Percentiles rank a stretch among this genome's conserved stretches.
phyloP scores from a whole-genome alignment of 495 filamentous ascomycete species.

The Bacidia gigantensis region DNA sequence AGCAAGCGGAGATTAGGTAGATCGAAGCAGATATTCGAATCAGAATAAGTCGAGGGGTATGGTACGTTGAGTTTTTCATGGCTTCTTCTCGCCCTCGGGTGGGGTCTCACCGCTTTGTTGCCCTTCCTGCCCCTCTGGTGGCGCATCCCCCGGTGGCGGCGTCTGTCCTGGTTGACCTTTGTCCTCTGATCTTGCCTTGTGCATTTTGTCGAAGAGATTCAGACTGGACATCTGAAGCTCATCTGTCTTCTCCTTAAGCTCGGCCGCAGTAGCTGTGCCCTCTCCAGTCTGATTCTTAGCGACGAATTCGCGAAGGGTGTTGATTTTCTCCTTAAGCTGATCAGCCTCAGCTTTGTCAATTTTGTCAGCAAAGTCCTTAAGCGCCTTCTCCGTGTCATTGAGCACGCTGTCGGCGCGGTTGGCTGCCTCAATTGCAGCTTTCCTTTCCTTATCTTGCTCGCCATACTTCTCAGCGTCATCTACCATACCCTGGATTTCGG shows the following conservation, averaged over 20 bases:
- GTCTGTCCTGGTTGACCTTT: conserved; percentile 30
- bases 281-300: conserved; percentile 92
- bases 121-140: conserved; percentile 15
- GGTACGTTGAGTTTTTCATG: conserved; percentile 31
- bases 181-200: conserved; percentile 78
- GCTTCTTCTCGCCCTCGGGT: conserved; percentile 77
- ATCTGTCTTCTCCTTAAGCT: conserved; percentile 96
- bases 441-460: conserved; percentile 92
- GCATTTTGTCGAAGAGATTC: conserved; percentile 99
- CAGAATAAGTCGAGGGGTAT: neutral
- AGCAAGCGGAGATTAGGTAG: neutral
- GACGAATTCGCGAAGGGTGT: conserved; percentile 74
- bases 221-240: conserved; percentile 92
- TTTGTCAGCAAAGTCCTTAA: conserved; percentile 90
- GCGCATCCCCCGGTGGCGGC: conserved; percentile 26
- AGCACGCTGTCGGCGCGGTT: conserved; percentile 94
- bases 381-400: conserved; percentile 96
- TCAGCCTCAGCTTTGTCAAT: conserved; percentile 95
- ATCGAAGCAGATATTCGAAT: neutral
- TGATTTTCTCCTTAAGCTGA: conserved; percentile 86
- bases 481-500: conserved; percentile 93
- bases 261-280: conserved; percentile 64
- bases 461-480: conserved; percentile 94
- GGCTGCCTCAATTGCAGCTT: conserved; percentile 81
- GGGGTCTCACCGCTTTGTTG: conserved; percentile 23